Evolutionary conservation across 148 eudicot genomes (phyloP).

Genomic region (Heliamphora exappendiculata): DNA sequence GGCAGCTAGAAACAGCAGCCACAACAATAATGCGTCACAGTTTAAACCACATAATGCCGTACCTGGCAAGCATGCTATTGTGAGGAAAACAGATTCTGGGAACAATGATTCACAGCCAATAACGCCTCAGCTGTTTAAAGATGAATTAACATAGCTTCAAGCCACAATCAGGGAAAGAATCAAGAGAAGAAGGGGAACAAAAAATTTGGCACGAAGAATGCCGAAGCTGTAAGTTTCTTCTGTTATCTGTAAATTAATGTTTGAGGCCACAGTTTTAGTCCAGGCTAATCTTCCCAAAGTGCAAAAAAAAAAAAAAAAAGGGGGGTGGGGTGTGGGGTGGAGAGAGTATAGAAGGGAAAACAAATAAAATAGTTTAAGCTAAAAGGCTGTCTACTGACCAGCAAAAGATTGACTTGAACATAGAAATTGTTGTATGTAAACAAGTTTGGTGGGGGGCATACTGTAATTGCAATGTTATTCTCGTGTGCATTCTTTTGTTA

Average conservation of each 20-base stretch:
- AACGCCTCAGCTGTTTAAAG: conserved; percentile 50
- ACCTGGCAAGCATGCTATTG: conserved; percentile 23
- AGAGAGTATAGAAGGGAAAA: neutral
- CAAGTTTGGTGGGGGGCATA: neutral
- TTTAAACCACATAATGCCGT: conserved; percentile 33
- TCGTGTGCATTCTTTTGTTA: neutral
- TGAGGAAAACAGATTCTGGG: conserved; percentile 23
- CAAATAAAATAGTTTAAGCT: neutral
- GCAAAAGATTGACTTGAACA: conserved; percentile 4
- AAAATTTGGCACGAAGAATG: neutral
- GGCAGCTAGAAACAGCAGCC: conserved; percentile 77
- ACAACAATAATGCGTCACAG: conserved; percentile 32
- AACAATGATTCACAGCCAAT: conserved; percentile 44
- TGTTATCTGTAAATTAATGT: neutral
- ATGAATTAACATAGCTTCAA: conserved; percentile 51
- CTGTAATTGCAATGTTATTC: conserved; percentile 1
- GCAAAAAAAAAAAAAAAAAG: neutral
- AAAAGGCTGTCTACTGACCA: neutral
- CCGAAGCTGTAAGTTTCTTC: conserved; percentile 4
- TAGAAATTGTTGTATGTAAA: conserved; percentile 11
- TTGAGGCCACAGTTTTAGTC: conserved; percentile 3
- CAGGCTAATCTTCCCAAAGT: neutral
- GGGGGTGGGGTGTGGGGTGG: too few species aligned
- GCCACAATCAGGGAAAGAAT: neutral
- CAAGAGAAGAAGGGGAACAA: neutral